phyloP scores from a whole-genome alignment of 345 rosid genomes.

The Psidium guajava region DNA sequence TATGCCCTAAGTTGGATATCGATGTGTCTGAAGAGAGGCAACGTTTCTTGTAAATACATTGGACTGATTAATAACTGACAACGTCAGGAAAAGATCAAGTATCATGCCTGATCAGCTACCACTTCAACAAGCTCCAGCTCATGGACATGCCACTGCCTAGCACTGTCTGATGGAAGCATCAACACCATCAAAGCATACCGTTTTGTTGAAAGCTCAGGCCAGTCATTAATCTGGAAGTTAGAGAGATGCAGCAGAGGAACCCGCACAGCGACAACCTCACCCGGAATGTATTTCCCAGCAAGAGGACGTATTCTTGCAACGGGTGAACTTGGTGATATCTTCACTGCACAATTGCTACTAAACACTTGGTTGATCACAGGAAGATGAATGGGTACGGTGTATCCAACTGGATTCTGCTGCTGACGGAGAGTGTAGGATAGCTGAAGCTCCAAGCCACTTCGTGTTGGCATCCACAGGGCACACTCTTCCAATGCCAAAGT shows the following conservation, averaged over 20 bases:
- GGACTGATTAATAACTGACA: not conserved
- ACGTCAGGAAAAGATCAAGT: not conserved
- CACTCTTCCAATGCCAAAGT: constrained; percentile 91
- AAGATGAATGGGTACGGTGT: constrained; percentile 89
- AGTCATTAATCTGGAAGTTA: constrained; percentile 89
- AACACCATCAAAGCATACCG: constrained; percentile 94
- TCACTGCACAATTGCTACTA: constrained; percentile 51
- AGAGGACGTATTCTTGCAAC: constrained; percentile 80
- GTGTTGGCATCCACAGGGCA: constrained; percentile 99
- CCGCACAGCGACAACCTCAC: constrained; percentile 93
- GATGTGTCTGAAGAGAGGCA: not conserved
- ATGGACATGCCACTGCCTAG: constrained; percentile 96
- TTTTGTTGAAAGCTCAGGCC: constrained; percentile 98
- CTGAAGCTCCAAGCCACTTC: constrained; percentile 89
- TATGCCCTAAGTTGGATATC: not conserved
- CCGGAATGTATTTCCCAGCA: constrained; percentile 72
- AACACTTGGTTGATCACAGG: constrained; percentile 94
- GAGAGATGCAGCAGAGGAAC: constrained; percentile 96
- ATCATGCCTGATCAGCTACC: constrained; percentile 83
- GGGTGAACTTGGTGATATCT: constrained; percentile 84
- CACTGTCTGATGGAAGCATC: constrained; percentile 98
- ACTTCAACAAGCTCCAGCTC: constrained; percentile 99
- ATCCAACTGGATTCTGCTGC: constrained; percentile 89
- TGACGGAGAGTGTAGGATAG: constrained; percentile 89
- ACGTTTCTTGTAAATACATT: not conserved